These are phyloP conservation scores for Vitellaria paradoxa DNA, from an alignment of 179 eudicot species.

Conservation along the genomic window DNA sequence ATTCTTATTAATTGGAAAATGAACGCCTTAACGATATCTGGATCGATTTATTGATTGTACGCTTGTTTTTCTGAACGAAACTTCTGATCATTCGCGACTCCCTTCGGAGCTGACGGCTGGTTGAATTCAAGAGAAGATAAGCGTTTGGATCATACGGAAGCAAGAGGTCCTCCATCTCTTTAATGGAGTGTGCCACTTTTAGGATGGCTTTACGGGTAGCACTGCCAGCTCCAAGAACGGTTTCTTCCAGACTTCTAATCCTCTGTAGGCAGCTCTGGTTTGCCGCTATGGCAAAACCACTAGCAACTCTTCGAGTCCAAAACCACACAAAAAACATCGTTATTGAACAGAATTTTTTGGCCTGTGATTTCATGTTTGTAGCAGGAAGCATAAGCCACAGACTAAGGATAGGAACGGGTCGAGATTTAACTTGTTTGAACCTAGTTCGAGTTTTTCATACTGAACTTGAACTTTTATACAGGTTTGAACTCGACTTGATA, in stretches of 20 bases:
- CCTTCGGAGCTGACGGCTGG: constrained; percentile 40
- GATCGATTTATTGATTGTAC: constrained; percentile 39
- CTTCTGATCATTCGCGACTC: constrained; percentile 41
- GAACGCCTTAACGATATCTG: constrained; percentile 48
- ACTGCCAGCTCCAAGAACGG: constrained; percentile 46
- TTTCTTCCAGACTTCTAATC: constrained; percentile 42
- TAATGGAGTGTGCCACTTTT: constrained; percentile 40
- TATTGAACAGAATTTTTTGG: too few relatives aligned
- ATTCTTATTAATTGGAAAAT: neutral
- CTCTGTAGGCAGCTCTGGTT: constrained; percentile 34
- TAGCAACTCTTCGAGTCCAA: constrained; percentile 41
- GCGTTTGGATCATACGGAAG: constrained; percentile 55
- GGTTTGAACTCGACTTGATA: too few relatives aligned
- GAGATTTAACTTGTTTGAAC: too few relatives aligned
- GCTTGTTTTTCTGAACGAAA: constrained; percentile 35
- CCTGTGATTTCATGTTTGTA: too few relatives aligned
- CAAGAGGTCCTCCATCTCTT: constrained; percentile 36
- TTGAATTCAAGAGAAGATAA: constrained; percentile 36
- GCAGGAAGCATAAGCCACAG: too few relatives aligned
- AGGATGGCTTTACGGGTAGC: constrained; percentile 45
- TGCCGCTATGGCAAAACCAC: constrained; percentile 47
- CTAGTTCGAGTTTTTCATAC: too few relatives aligned
- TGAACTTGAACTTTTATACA: too few relatives aligned
- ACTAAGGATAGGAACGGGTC: too few relatives aligned
- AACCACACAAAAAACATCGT: neutral